Base-by-base conservation (phyloP, 257 asterid species). In the Penstemon eatonii region DNA sequence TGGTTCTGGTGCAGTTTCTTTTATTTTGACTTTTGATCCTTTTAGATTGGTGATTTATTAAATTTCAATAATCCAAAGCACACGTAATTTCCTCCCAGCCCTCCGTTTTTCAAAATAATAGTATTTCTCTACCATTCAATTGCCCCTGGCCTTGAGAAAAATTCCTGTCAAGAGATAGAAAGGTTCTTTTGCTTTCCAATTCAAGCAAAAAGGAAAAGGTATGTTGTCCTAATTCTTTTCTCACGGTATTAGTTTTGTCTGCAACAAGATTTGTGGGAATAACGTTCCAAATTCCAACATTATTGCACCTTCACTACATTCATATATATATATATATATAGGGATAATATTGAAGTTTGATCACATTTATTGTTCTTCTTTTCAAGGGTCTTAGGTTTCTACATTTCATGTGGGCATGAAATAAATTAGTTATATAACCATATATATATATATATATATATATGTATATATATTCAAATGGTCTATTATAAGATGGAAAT, bases 191-290 rank as follows among this genome's bases (percentile, higher is more conserved):
- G 8, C 8, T 6, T 56, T 13, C 40, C 43, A 4, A 19, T 18
- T 4, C 62, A 36, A 25, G n/a, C 18, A 33, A 11, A 56, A 56
- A 42, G 62, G 53, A 66, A 39, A 55, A 76, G 81, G 81, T 76
- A 76, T 61, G 77, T 33, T 4, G 6, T 50, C 19, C 36, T 38
- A 3, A 33, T 33, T 4, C 10, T 57, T 57, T 57, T 25, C 60
- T 55, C 40, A 56, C 9, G 43, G 6, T 33, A 33, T 56, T 56
- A 25, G 33, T 3, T 1, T 37, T 2, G 0, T 12, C 6, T 60
- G 3, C 8, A 6, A 12, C 4, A 4, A n/a, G 43, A 6, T 45
- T 46, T 8, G 5, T 19, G 7, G 5, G 39, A 49, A 36, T n/a
- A 38, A 42, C 42, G n/a, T n/a, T n/a, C 18, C 18, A 15, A 15